Evolutionary conservation across 2,329 filamentous ascomycete species (phyloP).

Genomic region (Calonectria montana): DNA sequence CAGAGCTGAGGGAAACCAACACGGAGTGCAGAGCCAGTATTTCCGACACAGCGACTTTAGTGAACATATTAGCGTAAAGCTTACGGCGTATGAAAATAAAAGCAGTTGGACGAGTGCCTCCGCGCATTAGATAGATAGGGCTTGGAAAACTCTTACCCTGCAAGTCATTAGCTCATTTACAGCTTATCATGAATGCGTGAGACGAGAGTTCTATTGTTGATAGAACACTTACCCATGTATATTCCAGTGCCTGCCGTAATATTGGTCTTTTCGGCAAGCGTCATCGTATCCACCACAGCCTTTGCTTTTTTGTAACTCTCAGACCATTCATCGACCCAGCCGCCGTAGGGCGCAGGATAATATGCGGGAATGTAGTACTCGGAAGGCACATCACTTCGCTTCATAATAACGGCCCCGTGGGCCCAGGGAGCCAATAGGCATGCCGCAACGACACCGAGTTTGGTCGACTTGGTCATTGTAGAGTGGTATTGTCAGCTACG

Average conservation of each 20-base stretch:
- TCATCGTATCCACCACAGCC: slow-evolving; percentile 78
- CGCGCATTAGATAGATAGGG: neutral
- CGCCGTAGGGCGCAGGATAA: slow-evolving; percentile 79
- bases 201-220: neutral
- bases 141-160: slow-evolving; percentile 26
- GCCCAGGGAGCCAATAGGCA: neutral
- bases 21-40: slow-evolving; percentile 77
- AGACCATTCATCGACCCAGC: slow-evolving; percentile 76
- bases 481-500: neutral
- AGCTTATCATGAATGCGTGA: neutral
- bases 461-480: neutral
- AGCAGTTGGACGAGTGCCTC: no score
- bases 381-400: neutral
- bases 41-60: slow-evolving; percentile 75
- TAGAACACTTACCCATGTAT: slow-evolving; percentile 68
- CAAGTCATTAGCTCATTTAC: neutral
- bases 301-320: slow-evolving; percentile 78
- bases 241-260: slow-evolving; percentile 78
- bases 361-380: slow-evolving; percentile 63
- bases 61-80: slow-evolving; percentile 11
- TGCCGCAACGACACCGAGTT: neutral
- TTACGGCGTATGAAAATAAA: neutral
- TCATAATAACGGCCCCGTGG: neutral
- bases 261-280: slow-evolving; percentile 83
- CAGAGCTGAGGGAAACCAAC: slow-evolving; percentile 80